Base-by-base conservation (phyloP, 169 alveolate genomes). In the Plasmodium vivax region DNA sequence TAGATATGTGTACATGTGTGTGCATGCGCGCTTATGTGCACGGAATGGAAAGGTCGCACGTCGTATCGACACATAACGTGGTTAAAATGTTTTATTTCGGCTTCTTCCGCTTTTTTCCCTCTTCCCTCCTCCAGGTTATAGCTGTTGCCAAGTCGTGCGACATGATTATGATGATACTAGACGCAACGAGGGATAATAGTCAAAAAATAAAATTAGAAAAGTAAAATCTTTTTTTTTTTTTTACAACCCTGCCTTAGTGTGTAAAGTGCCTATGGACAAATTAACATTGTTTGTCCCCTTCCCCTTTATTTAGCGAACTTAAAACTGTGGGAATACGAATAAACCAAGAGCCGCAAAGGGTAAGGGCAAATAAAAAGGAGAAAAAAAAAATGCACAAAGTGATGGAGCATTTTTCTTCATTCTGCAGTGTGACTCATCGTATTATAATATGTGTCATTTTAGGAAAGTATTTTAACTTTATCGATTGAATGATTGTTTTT, bases 251-350 rank as follows among this genome's bases (percentile, higher is more conserved):
- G 16, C 45, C 34, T 12, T 62, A 62, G 75, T 27, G n/a, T 84
- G n/a, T 38, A 47, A 84, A 34, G 9, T 68, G n/a, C 27, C 34
- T 10, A 74, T 32, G 16, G 27, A 43, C 80, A 56, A 75, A 34
- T 73, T 45, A 54, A 82, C 27, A 12, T 27, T 41, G 56, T 80
- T 41, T 80, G 71, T 54, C 58, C 58, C n/a, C n/a, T 3, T 19
- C 16, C 62, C 68, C 10, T 30, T 79, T 68, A 58, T 80, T 54
- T 27, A 90, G 94, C 51, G 99, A 99, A 85, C 95, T 99, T 58
- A 99, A 98, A 96, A 99, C 99, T 2, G 98, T 99, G 73, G 99
- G 99, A 14, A 99, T 99, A 47, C 95, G 99, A 84, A 98, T 99
- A 34, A 99, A 99, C 97, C 98, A 98, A 91, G 94, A 97, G 51